A percentile compares a stretch with the other conserved stretches of the same genome.
Evolutionary conservation across 192 early-diverging fungal species (phyloP).

Genomic region (Coemansia sp.): DNA sequence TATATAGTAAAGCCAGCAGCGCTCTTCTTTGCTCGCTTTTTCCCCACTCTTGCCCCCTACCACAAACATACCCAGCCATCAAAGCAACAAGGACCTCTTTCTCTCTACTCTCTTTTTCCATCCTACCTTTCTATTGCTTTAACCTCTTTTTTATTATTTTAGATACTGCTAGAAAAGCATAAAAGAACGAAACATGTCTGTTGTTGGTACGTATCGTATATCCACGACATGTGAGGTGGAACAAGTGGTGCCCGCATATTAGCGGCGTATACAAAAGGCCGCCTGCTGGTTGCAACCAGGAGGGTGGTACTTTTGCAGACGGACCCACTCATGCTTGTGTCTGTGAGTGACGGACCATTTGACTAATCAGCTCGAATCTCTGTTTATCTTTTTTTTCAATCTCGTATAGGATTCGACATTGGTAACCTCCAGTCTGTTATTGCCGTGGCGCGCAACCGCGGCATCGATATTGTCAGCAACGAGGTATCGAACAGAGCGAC

Average conservation of each 20-base stretch:
- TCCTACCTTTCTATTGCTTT: not conserved
- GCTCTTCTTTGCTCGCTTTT: no score
- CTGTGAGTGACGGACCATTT: not conserved
- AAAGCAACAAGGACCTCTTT: no score
- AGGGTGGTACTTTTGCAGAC: no score
- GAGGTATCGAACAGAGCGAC: slow-evolving; percentile 97
- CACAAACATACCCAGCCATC: no score
- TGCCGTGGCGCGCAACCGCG: slow-evolving; percentile 95
- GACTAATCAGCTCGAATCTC: not conserved
- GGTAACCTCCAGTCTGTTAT: slow-evolving; percentile 95
- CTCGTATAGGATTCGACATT: slow-evolving; percentile 90
- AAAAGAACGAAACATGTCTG: slow-evolving; percentile 21
- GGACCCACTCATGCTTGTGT: no score
- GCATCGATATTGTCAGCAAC: slow-evolving; percentile 96
- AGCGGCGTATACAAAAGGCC: no score
- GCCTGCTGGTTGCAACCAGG: no score
- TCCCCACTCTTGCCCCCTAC: no score
- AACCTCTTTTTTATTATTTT: not conserved
- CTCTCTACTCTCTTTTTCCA: no score
- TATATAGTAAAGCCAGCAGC: no score
- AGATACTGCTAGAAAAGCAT: not conserved
- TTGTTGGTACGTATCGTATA: slow-evolving; percentile 31
- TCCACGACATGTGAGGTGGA: no score
- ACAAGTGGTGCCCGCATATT: no score
- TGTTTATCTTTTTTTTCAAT: slow-evolving; percentile 1